A percentile compares a stretch with the other conserved stretches of the same genome.
Evolutionary conservation across 176 grass and related monocot genomes (phyloP).

Genomic region (Triticum monococcum): DNA sequence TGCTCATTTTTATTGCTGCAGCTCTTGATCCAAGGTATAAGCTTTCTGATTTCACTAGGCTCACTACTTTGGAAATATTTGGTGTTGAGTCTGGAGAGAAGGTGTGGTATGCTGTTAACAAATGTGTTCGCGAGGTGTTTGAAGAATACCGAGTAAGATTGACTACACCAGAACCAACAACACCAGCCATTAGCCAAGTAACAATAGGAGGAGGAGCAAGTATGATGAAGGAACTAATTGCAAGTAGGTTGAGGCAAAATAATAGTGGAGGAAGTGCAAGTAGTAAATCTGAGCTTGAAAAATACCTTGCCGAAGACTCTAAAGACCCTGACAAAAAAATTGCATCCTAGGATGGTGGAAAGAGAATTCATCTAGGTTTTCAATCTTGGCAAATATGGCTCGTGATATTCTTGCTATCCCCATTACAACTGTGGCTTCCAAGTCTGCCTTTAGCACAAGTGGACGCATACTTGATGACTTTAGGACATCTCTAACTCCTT

Average conservation of each 20-base stretch:
- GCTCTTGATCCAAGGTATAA: slow-evolving; percentile 8
- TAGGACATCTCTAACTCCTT: neutral
- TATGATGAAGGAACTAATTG: neutral
- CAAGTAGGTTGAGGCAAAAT: neutral
- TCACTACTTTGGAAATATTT: neutral
- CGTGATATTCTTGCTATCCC: neutral
- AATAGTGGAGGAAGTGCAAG: neutral
- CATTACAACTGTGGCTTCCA: neutral
- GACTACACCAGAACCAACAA: no score
- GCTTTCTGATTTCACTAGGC: neutral
- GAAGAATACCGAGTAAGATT: neutral
- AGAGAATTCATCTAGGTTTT: neutral
- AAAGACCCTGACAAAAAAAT: neutral
- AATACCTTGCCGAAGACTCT: neutral
- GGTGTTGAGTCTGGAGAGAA: neutral
- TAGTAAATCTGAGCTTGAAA: neutral
- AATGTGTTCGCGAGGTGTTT: neutral
- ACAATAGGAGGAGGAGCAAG: neutral
- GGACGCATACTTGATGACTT: neutral
- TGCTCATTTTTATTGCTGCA: neutral
- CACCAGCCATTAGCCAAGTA: neutral
- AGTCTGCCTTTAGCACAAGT: neutral
- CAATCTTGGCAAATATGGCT: neutral
- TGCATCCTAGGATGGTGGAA: neutral
- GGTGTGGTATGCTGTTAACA: neutral